Base-by-base conservation (phyloP, 768 basidiomycete species). In the Hemileccinum impolitum region DNA sequence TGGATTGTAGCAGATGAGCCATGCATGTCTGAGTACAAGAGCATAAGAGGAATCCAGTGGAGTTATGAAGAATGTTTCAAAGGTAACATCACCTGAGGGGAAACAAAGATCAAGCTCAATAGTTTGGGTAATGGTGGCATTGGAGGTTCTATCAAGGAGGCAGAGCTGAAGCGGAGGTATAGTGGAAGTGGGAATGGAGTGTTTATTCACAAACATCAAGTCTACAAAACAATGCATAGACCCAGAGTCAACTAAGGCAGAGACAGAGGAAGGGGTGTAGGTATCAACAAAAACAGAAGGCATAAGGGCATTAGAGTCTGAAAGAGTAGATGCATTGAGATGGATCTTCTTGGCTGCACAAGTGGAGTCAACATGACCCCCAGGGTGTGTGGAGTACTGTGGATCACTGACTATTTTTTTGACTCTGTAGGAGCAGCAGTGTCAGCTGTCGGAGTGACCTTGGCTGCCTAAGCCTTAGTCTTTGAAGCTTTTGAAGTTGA, bases 341-440 rank as follows among this genome's bases (percentile, higher is more conserved):
- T 11, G 7, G 10, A 41, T 14, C 43, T 50, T 38, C 43, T 17
- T 38, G 3, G 11, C 1, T 42, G 48, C 52, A 53, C 7, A 3
- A 23, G 18, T 1, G 6, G 38, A 11, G 0, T 43, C 40, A 54
- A 50, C 2, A 10, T 37, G 44, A 39, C 30, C 41, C 36, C 38
- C 8, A 2, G 3, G 11, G 7, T 28, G 15, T 54, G 50, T 13
- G 3, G 39, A 45, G 45, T 13, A 2, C 2, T 0, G 18, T 5
- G 26, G 42, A 36, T 35, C n/a, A 17, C 30, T 0, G 10, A 10
- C 50, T 52, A 52, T 45, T 52, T 45, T 51, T 55, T 51, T 39
- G 38, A 4, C 47, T 45, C 28, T 1, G 18, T 47, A 19, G n/a
- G 35, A 17, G 35, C 6, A 5, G 8, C n/a, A 17, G n/a, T n/a